Conservation (phyloP, 2,329 filamentous ascomycete species). For the Tolypocladium album region DNA sequence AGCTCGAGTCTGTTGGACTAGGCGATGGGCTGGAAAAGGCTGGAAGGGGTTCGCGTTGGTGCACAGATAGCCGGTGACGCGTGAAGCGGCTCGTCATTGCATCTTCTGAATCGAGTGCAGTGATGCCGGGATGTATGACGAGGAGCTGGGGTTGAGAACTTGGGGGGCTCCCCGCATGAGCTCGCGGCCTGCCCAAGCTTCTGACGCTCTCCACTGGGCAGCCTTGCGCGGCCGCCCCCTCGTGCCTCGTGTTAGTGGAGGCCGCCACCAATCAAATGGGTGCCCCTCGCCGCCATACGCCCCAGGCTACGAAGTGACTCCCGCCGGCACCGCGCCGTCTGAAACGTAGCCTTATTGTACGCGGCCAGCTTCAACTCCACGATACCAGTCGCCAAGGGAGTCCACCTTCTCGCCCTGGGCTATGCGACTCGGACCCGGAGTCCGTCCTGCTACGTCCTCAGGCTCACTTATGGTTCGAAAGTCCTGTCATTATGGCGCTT, state of each 20-base stretch:
- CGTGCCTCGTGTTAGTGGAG: neutral
- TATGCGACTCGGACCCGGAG: constrained; percentile 2
- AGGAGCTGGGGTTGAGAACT: neutral
- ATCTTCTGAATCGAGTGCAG: neutral
- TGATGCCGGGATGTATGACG: neutral
- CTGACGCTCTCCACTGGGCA: neutral
- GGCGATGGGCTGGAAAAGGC: neutral
- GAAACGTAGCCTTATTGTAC: constrained; percentile 11
- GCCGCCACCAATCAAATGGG: neutral
- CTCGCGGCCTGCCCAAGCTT: neutral
- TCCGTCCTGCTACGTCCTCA: constrained; percentile 1
- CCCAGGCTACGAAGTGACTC: neutral
- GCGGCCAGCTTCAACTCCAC: neutral
- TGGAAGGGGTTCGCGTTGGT: neutral
- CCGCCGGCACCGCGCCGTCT: neutral
- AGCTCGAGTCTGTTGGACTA: constrained; percentile 1
- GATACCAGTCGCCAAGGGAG: neutral
- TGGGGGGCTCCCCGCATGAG: neutral
- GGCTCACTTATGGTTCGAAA: constrained; percentile 13
- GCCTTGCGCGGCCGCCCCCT: neutral
- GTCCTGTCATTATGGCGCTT: constrained; percentile 43
- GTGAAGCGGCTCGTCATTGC: neutral
- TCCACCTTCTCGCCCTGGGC: neutral
- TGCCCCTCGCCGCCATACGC: neutral
- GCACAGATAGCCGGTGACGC: neutral